Evolutionary conservation across 176 grass and related monocot genomes (phyloP).

Genomic region (Lolium multiflorum): DNA sequence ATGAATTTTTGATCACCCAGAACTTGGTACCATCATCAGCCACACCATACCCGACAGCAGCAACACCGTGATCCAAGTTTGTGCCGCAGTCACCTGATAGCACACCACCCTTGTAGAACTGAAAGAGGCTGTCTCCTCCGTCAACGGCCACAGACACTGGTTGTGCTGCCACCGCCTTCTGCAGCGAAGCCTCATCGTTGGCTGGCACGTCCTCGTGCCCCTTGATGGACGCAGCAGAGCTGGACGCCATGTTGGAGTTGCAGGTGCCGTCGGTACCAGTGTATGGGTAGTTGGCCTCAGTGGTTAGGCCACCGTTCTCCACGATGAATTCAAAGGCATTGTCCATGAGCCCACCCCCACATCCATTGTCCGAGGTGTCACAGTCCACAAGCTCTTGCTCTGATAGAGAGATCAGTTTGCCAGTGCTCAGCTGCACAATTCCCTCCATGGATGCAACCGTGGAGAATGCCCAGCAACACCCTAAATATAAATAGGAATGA

Average conservation of each 20-base stretch:
- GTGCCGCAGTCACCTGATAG: conserved; percentile 48
- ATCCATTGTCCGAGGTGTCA: conserved; percentile 46
- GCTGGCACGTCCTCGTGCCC: conserved; percentile 52
- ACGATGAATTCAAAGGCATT: conserved; percentile 48
- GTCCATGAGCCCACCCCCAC: conserved; percentile 49
- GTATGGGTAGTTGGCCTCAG: conserved; percentile 49
- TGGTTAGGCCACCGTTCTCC: conserved; percentile 25
- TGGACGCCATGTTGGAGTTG: conserved; percentile 40
- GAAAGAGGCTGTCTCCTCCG: conserved; percentile 27
- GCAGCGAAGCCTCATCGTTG: conserved; percentile 46
- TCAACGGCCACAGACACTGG: conserved; percentile 53
- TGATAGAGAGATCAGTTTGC: conserved; percentile 54
- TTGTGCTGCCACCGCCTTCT: conserved; percentile 49
- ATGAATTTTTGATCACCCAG: conserved; percentile 53
- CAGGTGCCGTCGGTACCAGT: conserved; percentile 32
- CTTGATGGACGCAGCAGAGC: conserved; percentile 33
- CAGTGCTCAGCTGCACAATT: conserved; percentile 56
- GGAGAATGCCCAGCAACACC: conserved; percentile 63
- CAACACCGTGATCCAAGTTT: conserved; percentile 50
- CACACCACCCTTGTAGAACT: conserved; percentile 48
- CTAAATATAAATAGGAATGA: neutral
- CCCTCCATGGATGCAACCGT: conserved; percentile 56
- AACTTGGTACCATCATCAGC: conserved; percentile 51
- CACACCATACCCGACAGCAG: conserved; percentile 47
- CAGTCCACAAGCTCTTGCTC: conserved; percentile 73